These are phyloP conservation scores for Kodamaea anthophila DNA, from an alignment of 1,139 yeast species.

Conservation along the genomic window DNA sequence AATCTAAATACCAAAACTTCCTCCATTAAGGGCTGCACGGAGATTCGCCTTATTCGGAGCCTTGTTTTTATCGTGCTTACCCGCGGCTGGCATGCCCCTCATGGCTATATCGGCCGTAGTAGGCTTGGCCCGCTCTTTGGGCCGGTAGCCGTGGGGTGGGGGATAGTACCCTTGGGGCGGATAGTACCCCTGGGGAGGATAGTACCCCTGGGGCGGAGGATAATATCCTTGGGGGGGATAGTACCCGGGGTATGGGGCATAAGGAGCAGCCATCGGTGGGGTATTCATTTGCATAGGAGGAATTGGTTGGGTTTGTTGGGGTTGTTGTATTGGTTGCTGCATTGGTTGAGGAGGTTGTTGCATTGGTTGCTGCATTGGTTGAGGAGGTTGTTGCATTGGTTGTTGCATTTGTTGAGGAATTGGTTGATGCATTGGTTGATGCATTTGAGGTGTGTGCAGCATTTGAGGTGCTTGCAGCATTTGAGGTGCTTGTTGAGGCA, in stretches of 20 bases:
- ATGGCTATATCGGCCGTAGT: conserved; percentile 28
- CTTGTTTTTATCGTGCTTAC: conserved; percentile 29
- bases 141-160: conserved; percentile 7
- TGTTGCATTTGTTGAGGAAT: conserved; percentile 2
- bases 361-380: conserved; percentile 2
- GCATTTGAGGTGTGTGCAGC: conserved; percentile 7
- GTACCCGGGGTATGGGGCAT: conserved; percentile 5
- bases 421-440: conserved; percentile 6
- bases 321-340: conserved; percentile 4
- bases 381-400: conserved; percentile 5
- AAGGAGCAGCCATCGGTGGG: conserved; percentile 3
- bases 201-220: conserved; percentile 14
- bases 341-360: conserved; percentile 5
- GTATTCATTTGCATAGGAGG: conserved; percentile 1
- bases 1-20: conserved; percentile 39
- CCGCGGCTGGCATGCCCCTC: conserved; percentile 34
- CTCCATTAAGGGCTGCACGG: conserved; percentile 38
- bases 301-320: conserved; percentile 2
- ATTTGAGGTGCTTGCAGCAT: no score
- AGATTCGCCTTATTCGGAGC: conserved; percentile 33
- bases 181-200: conserved; percentile 13
- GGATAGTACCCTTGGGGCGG: conserved; percentile 11
- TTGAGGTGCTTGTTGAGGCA: conserved; percentile 8
- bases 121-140: conserved; percentile 11
- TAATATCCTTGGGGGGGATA: conserved; percentile 7